phyloP scores from a whole-genome alignment of 495 filamentous ascomycete genomes.

The Aspergillus cristatus region DNA sequence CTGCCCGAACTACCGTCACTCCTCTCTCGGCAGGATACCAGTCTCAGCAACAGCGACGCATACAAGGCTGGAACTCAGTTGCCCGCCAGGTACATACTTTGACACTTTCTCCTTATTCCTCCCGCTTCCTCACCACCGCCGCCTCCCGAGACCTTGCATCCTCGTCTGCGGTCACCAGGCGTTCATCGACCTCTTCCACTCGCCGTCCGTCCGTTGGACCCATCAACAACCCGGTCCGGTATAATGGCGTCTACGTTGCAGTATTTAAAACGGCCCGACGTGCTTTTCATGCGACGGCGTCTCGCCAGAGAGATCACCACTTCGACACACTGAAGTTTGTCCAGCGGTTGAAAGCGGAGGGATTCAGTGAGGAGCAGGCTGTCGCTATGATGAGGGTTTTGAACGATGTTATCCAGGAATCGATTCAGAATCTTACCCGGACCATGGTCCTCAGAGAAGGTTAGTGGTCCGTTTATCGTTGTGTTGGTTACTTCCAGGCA shows the following conservation, averaged over 20 bases:
- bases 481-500: not conserved
- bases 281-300: slow-evolving; percentile 60
- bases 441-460: slow-evolving; percentile 98
- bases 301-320: slow-evolving; percentile 69
- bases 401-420: slow-evolving; percentile 95
- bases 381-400: slow-evolving; percentile 97
- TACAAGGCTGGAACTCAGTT: slow-evolving; percentile 16
- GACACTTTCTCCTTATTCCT: slow-evolving; percentile 6
- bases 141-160: slow-evolving; percentile 8
- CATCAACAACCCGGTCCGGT: slow-evolving; percentile 24
- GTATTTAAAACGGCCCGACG: slow-evolving; percentile 33
- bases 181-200: slow-evolving; percentile 3
- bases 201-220: slow-evolving; percentile 10
- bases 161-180: slow-evolving; percentile 15
- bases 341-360: slow-evolving; percentile 77
- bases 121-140: slow-evolving; percentile 14
- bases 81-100: slow-evolving; percentile 16
- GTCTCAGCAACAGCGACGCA: slow-evolving; percentile 13
- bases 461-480: slow-evolving; percentile 9
- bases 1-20: slow-evolving; percentile 25
- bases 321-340: slow-evolving; percentile 99
- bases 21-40: slow-evolving; percentile 17
- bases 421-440: slow-evolving; percentile 93
- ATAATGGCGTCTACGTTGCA: slow-evolving; percentile 42
- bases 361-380: slow-evolving; percentile 90